Evolutionary conservation across 371 early-diverging fungal species (phyloP), one percentile per base, ranked within the genome.

Genomic region (Nosema muscidifuracis): DNA sequence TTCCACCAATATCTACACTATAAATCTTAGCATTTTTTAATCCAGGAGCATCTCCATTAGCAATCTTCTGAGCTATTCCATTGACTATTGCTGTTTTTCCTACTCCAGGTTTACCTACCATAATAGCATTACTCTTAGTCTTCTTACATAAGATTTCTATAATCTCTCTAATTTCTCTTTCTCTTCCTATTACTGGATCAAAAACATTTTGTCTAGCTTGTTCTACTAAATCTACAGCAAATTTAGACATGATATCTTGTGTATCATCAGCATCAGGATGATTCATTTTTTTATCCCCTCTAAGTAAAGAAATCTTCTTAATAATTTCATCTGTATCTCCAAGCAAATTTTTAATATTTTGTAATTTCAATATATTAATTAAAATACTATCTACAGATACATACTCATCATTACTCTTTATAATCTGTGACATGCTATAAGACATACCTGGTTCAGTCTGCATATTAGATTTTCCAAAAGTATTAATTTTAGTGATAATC

Each of bases 1-100:
- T 83, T 0, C 93, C 89, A 67, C 93, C 95, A 88, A 97, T 90
- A 79, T 97, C 97, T 58, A 98, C 86, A 13, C 91, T 90, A 68
- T 89, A 92, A 33, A 98, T 85, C 53, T 84, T 84, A 66, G 87
- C 88, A 50, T 88, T 86, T 71, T 91, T 88, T 58, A 93, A 81
- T 47, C 87, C 88, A 7, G 95, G 95, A 0, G 94, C 94, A 80
- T 97, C 92, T 44, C 89, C 88, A 43, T 89, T 87, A 18, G 94
- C 89, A 73, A 98, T 96, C 44, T 95, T 88, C 81, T 92, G 92
- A 0, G 97, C 99, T 26, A 91, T 77, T 1, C 90, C 82, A 68
- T 77, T 75, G 1, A 83, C 86, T 50, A 88, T 85, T 30, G 87
- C 86, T 0, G 87, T 87, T 69, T 87, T 87, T 58, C 87, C 87